These are phyloP conservation scores for Melanogaster broomeanus DNA, from an alignment of 768 basidiomycete species.

Conservation along the genomic window DNA sequence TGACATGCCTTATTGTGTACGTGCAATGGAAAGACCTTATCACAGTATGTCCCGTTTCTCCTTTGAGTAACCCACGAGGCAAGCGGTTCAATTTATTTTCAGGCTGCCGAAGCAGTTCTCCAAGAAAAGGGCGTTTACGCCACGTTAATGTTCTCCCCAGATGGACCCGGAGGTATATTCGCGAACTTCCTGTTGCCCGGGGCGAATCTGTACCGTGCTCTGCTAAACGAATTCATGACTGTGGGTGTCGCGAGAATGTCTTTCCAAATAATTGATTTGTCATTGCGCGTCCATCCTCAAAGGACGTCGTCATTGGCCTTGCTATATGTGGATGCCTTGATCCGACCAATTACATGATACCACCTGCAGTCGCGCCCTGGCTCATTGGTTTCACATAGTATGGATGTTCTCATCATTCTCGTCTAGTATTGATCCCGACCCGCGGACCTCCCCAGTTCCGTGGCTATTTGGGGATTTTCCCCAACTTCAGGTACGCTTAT, in stretches of 20 bases:
- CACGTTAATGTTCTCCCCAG: conserved; percentile 34
- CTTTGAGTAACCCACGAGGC: conserved; percentile 19
- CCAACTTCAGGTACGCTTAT: conserved; percentile 42
- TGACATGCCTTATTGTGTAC: conserved; percentile 63
- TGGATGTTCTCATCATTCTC: conserved; percentile 20
- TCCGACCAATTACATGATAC: conserved; percentile 58
- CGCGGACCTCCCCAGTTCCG: conserved; percentile 38
- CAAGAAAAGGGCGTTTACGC: conserved; percentile 27
- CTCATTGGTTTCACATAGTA: conserved; percentile 62
- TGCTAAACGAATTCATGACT: conserved; percentile 42
- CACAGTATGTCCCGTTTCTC: conserved; percentile 32
- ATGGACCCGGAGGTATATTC: conserved; percentile 41
- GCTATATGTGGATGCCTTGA: conserved; percentile 40
- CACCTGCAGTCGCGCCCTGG: conserved; percentile 53
- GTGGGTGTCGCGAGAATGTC: conserved; percentile 31
- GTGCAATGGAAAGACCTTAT: conserved; percentile 60
- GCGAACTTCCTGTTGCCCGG: conserved; percentile 37
- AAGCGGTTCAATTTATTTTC: too few species aligned
- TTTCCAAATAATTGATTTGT: conserved; percentile 38
- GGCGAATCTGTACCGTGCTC: conserved; percentile 30
- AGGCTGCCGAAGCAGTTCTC: conserved; percentile 34
- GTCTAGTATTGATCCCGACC: neutral
- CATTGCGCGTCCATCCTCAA: neutral
- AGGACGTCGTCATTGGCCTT: conserved; percentile 24
- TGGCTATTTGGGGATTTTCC: conserved; percentile 62